Evolutionary conservation across 768 basidiomycete species (phyloP).

Genomic region (Rhizopogon salebrosus): DNA sequence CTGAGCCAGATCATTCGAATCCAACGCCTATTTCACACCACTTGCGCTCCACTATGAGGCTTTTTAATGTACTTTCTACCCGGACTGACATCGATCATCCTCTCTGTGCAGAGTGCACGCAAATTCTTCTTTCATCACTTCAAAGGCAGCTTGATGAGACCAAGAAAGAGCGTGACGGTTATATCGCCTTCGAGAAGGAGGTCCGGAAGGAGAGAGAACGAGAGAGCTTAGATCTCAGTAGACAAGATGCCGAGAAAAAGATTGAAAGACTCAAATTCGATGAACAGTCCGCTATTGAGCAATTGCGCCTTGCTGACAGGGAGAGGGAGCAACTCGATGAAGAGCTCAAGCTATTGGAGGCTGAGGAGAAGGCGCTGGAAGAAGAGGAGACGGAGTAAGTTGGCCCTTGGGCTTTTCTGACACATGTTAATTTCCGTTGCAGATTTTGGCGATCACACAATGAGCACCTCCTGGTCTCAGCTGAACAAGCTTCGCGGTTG

Average conservation of each 20-base stretch:
- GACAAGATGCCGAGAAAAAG: conserved; percentile 64
- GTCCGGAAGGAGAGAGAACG: conserved; percentile 77
- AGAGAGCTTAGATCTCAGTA: conserved; percentile 53
- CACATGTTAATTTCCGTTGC: conserved; percentile 1
- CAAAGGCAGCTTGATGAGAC: conserved; percentile 84
- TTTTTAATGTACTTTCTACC: conserved; percentile 74
- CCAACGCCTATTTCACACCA: conserved; percentile 77
- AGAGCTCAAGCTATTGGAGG: conserved; percentile 64
- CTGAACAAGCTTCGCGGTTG: conserved; percentile 64
- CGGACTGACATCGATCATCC: conserved; percentile 87
- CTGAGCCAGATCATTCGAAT: conserved; percentile 50
- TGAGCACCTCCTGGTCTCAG: conserved; percentile 57
- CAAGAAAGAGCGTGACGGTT: conserved; percentile 87
- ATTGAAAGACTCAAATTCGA: conserved; percentile 70
- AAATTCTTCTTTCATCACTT: conserved; percentile 68
- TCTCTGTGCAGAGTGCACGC: conserved; percentile 91
- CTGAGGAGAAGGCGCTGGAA: conserved; percentile 75
- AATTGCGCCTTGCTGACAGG: conserved; percentile 69
- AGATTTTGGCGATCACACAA: conserved; percentile 86
- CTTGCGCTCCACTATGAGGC: conserved; percentile 64
- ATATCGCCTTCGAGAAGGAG: conserved; percentile 89
- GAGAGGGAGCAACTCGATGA: conserved; percentile 73
- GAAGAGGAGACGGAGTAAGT: conserved; percentile 81
- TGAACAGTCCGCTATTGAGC: conserved; percentile 63
- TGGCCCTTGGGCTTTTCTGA: not conserved